Evolutionary conservation across 257 asterid species (phyloP), one percentile per base, ranked within the genome.

Genomic region (Solanum infundibuliforme): DNA sequence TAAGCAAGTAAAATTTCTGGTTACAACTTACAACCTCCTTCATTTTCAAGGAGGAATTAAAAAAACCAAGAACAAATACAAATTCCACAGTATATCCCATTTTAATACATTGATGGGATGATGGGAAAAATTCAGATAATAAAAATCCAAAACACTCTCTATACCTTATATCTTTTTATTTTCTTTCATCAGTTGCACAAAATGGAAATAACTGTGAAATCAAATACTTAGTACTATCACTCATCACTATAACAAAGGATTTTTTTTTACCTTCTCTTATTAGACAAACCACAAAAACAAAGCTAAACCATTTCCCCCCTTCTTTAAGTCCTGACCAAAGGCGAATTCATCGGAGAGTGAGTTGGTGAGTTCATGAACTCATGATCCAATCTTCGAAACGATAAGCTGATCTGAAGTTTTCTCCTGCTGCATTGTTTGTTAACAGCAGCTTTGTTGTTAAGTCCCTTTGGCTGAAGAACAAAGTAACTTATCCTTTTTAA

Each of bases 311-410:
- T 31, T 52, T 3, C 12, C 3, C 16, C 65, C 7, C 12, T 16
- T 36, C 60, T 41, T 89, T 90, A 94, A 68, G 91, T 92, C 92
- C 88, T 91, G 8, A 95, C 98, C 2, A 96, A 95, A 31, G 99
- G 99, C 39, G 99, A 96, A 32, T 94, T 48, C 94, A 96, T 92
- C 5, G 96, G 98, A 32, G 98, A 95, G 48, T 94, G 98, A 81
- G 97, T 96, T 12, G 98, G 93, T 92, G 91, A 89, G 86, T 74
- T 90, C 81, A 90, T 90, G 20, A 91, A 87, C 46, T 93, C 98
- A 7, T 60, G 69, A 60, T 94, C 97, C 93, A 92, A 29, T 34
- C 96, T 82, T 1, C 95, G 88, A 76, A 92, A 96, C 14, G 99
- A 95, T 86, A 96, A 87, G 86, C 96, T 96, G 35, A 96, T 87